Base-by-base conservation (phyloP, 305 asterid species). In the Fraxinus dipetala region DNA sequence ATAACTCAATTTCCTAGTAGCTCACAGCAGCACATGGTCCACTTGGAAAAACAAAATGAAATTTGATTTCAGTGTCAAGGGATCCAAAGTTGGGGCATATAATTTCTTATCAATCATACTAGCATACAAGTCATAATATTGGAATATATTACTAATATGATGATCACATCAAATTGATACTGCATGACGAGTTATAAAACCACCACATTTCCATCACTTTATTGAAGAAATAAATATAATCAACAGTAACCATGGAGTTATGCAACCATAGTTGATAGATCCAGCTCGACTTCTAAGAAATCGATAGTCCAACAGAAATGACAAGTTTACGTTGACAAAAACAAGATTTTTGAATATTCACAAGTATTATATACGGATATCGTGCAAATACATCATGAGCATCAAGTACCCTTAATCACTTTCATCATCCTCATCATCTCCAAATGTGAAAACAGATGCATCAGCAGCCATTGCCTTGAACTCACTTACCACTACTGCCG, bases 401-500 rank as follows among this genome's bases (percentile, higher is more conserved):
- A 4, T 69, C 16, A 6, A 69, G 77, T 5, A 45, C 73, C 51
- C 54, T 89, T 72, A 96, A 36, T 96, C 98, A 82, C 97, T 96
- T 80, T 96, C 99, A 48, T 92, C 88, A 56, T 96, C 99, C 14
- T 95, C 99, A 65, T 96, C 99, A 54, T 96, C 99, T 72, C 98
- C 99, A 80, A 96, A 96, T 51, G 99, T 83, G 69, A 96, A 96
- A 65, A 96, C 91, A 0, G 98, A 96, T 6, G 99, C 99, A 87
- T 96, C 99, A 10, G 99, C 99, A 77, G 96, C 97, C 95, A 96
- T 87, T n/a, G 90, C 97, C 82, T 91, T 93, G 94, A 96, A 96
- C 81, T 94, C 95, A 79, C 99, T 96, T 18, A 89, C 94, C 84
- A 86, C 93, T 54, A 87, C 94, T 0, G 13, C 88, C 1, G 93